Base-by-base conservation (phyloP, 2,329 filamentous ascomycete genomes). In the Phoma sp. region DNA sequence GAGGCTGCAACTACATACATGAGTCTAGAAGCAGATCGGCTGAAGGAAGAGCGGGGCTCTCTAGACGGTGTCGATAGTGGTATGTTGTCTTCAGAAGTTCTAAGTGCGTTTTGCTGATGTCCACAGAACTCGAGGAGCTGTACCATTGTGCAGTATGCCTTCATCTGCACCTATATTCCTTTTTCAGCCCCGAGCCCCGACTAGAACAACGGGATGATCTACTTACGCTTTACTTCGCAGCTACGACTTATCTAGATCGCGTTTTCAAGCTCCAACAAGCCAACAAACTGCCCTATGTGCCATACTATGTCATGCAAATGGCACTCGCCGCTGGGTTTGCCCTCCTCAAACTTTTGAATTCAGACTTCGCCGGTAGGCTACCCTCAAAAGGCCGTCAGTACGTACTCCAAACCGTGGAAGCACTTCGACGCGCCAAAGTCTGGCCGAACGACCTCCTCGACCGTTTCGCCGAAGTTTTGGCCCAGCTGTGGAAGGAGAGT, bases 281-380 rank as follows among this genome's bases (percentile, higher is more conserved):
- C 7, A 80, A 82, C 43, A 82, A 88, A 44, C 77, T 91, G 25
- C 82, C 83, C 44, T 87, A 89, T 65, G 83, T 86, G 24, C 88
- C 85, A 60, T 91, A 89, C 70, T 93, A 93, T 72, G 85, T 93
- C 47, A 87, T 91, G 69, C 90, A 93, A 73, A 93, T 93, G 88
- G 85, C 92, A 52, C 85, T 93, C n/a, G 90, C 89, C 2, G 89
- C 88, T 4, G 87, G 88, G 3, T 92, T 92, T 65, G 87, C 89
- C 1, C 78, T 95, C 42, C 81, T 93, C 57, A 93, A 93, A 64
- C 77, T 89, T 67, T 80, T 93, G 52, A 87, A 93, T 76, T 85
- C 87, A 44, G 91, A 89, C 18, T 93, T 93, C 64, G 82, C 87
- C 36, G 83, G 83, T 61, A 86, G 86, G 30, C 44, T 75, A 9